Base-by-base conservation (phyloP, 2,329 filamentous ascomycete genomes). In the Pseudogymnoascus sp. region DNA sequence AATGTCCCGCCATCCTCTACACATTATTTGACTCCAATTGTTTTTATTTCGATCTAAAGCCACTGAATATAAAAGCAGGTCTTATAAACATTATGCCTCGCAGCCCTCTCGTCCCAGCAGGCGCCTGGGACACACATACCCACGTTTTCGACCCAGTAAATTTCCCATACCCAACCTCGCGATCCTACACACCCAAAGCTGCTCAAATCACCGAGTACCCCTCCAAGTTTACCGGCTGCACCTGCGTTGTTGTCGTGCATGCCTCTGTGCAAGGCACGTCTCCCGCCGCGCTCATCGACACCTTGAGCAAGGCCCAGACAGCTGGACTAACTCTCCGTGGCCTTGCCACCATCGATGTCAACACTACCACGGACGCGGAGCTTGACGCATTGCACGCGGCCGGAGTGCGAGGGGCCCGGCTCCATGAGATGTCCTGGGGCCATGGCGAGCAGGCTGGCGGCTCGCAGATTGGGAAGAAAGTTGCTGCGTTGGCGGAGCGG, bases 261-360 rank as follows among this genome's bases (percentile, higher is more conserved):
- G 69, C 68, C 2, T 69, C 68, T 2, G 64, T 70, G 49, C 68
- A 69, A 59, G 68, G 69, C 6, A 62, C 64, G 16, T 68, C 67
- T n/a, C 63, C 65, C 5, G 66, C 65, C 4, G 63, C 68, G 16
- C 62, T 70, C 2, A 35, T 69, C 25, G 67, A 65, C 18, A 66
- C 67, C 4, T 64, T 70, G 0, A 28, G 38, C 23, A 66, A 66
- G 28, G 38, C 64, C 25, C 76, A 81, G 45, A 86, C 89, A 1
- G 92, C 91, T 21, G 76, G 85, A 61, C 84, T 88, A 41, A 87
- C 96, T 68, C 85, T 93, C 11, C 72, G 85, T 61, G 92, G 90
- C 43, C 96, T 97, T 78, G 89, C 92, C 70, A 88, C 83, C 1
- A 89, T 92, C 2, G 93, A 93, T 63, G 96, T 97, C 79, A 84